Evolutionary conservation across 768 basidiomycete species (phyloP), one percentile per base, ranked within the genome.

Genomic region (Xerocomus spinulosus): DNA sequence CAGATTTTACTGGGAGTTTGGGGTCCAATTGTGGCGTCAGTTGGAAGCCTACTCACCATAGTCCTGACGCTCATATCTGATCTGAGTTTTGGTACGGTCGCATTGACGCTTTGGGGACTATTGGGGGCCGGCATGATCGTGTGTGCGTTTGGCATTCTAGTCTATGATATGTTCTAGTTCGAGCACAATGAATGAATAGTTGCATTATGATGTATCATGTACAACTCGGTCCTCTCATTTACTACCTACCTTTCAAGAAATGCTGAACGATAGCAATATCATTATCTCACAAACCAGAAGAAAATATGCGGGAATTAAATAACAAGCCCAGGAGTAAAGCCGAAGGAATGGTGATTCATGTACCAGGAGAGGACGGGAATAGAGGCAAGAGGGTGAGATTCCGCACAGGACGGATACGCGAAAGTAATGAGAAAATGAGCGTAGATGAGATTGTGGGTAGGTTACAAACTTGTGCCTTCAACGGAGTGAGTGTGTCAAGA

Each of bases 21-120:
- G 88, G 92, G 92, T 4, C 92, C 92, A 6, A 81, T 93, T 34
- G 79, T 92, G 35, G 82, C 83, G 9, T 91, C 89, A 2, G 92
- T 96, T 26, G 92, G 92, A 37, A 92, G 81, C 66, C 76, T 98
- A n/a, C 75, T 95, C n/a, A 93, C 93, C 5, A 94, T 95, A 55
- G 89, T 95, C 30, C 76, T 96, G 41, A 88, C 92, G 13, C 79
- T 92, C 39, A 58, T 90, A 14, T 81, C 86, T 34, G 93, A 97
- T 67, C 73, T 85, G 8, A 54, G 84, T 15, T 85, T 92, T 51
- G 82, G 89, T 18, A 74, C 76, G 43, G 75, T 81, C 30, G 72
- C 77, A 1, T 62, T 92, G 48, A 90, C 85, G 0, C 21, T 77
- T 3, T 85, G 84, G 77, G 88, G 89, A 46, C 52, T 93, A 17